Evolutionary conservation across 2,329 filamentous ascomycete species (phyloP).

Genomic region (Colletotrichum australisinense): DNA sequence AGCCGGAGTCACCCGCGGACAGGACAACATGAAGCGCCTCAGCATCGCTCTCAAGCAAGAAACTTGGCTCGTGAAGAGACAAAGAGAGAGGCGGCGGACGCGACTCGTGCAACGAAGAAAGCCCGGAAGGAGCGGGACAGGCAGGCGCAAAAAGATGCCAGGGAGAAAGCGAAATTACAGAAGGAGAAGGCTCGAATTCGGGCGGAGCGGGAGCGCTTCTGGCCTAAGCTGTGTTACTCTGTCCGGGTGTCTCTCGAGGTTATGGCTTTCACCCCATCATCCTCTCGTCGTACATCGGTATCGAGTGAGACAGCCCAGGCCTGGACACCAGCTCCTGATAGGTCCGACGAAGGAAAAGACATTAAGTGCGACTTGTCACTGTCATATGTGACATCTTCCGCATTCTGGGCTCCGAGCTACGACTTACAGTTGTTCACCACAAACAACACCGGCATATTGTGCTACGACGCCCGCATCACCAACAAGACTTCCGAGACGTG

Average conservation of each 20-base stretch:
- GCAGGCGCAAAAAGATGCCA: constrained; percentile 45
- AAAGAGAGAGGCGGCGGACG: background rate
- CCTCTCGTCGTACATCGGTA: constrained; percentile 61
- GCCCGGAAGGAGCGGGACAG: constrained; percentile 35
- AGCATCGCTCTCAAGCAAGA: constrained; percentile 46
- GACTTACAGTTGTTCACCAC: constrained; percentile 71
- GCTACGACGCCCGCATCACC: constrained; percentile 71
- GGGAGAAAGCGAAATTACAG: constrained; percentile 48
- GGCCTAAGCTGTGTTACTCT: constrained; percentile 61
- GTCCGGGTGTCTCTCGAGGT: constrained; percentile 64
- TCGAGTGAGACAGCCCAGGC: constrained; percentile 64
- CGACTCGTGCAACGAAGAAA: background rate
- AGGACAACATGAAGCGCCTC: constrained; percentile 45
- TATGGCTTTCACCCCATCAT: constrained; percentile 52
- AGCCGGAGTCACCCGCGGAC: constrained; percentile 43
- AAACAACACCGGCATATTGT: constrained; percentile 61
- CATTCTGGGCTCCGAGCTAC: constrained; percentile 71
- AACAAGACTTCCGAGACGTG: constrained; percentile 74
- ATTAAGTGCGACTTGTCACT: constrained; percentile 60
- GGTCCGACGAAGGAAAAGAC: constrained; percentile 34
- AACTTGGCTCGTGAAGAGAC: constrained; percentile 39
- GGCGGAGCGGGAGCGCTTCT: constrained; percentile 57
- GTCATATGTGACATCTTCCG: constrained; percentile 69
- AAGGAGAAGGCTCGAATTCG: constrained; percentile 58
- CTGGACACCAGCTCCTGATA: constrained; percentile 51